Conservation (phyloP, 2,329 filamentous ascomycete genomes). For the Metarhizium brunneum region DNA sequence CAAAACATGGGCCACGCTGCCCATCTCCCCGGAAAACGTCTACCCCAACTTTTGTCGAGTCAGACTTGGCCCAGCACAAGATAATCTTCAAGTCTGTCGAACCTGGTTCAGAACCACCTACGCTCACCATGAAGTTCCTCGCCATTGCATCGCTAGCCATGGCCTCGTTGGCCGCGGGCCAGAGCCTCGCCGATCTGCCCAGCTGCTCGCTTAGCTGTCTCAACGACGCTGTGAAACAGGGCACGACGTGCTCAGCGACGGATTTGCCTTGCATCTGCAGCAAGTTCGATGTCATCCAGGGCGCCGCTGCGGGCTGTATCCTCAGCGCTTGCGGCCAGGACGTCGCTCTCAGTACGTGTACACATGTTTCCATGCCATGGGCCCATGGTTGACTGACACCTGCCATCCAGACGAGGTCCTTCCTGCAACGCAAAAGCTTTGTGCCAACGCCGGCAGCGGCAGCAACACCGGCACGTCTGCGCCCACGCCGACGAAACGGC, state of each 20-base stretch:
- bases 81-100: too few relatives aligned
- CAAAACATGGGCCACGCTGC: too few relatives aligned
- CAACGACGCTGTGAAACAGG: slow-evolving; percentile 14
- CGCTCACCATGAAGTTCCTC: slow-evolving; percentile 14
- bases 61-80: too few relatives aligned
- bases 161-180: slow-evolving; percentile 15
- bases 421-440: slow-evolving; percentile 18
- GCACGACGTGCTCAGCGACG: slow-evolving; percentile 14
- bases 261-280: slow-evolving; percentile 19
- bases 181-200: slow-evolving; percentile 17
- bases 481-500: not conserved
- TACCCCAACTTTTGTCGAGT: too few relatives aligned
- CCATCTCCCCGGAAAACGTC: too few relatives aligned
- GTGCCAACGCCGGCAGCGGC: slow-evolving; percentile 7
- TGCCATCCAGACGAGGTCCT: slow-evolving; percentile 18
- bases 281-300: slow-evolving; percentile 16
- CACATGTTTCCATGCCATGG: too few relatives aligned
- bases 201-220: slow-evolving; percentile 20
- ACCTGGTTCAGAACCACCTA: too few relatives aligned
- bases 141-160: slow-evolving; percentile 12
- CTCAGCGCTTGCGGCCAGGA: slow-evolving; percentile 19
- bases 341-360: slow-evolving; percentile 21
- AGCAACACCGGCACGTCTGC: not conserved
- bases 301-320: slow-evolving; percentile 18
- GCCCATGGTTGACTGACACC: slow-evolving; percentile 5